Percentiles rank a stretch among this genome's conserved stretches.
Evolutionary conservation across 2,329 filamentous ascomycete species (phyloP).

Genomic region (Myotisia sp.): DNA sequence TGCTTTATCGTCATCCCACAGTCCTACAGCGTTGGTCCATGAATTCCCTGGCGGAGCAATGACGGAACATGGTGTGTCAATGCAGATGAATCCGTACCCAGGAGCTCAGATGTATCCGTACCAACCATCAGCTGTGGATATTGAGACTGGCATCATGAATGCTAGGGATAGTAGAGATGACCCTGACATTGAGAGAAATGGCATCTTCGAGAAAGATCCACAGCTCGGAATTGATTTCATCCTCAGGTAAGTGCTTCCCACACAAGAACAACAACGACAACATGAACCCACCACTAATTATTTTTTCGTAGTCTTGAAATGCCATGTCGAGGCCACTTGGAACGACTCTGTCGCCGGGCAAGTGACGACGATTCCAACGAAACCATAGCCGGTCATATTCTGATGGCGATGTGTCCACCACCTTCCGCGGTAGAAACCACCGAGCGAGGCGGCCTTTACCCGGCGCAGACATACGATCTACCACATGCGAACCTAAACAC

Average conservation of each 20-base stretch:
- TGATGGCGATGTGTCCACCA: slow-evolving; percentile 86
- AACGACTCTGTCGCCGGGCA: slow-evolving; percentile 48
- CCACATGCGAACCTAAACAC: slow-evolving; percentile 63
- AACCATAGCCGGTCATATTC: slow-evolving; percentile 64
- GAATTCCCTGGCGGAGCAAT: background rate
- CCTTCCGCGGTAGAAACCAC: slow-evolving; percentile 45
- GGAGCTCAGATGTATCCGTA: slow-evolving; percentile 10
- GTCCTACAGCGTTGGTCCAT: slow-evolving; percentile 2
- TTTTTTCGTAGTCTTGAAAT: slow-evolving; percentile 55
- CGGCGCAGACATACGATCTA: slow-evolving; percentile 65
- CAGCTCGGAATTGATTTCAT: slow-evolving; percentile 36
- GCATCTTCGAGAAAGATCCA: slow-evolving; percentile 33
- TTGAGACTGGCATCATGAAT: slow-evolving; percentile 3
- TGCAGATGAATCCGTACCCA: slow-evolving; percentile 1
- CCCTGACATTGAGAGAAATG: slow-evolving; percentile 17
- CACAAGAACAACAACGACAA: background rate
- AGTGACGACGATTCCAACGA: slow-evolving; percentile 47
- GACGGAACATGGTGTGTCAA: too few species aligned
- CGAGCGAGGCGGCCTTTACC: slow-evolving; percentile 40
- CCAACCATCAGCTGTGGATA: slow-evolving; percentile 9
- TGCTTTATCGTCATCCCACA: slow-evolving; percentile 8
- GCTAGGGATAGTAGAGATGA: slow-evolving; percentile 5
- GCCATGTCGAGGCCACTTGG: slow-evolving; percentile 84
- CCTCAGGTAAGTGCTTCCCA: slow-evolving; percentile 25
- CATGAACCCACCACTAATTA: slow-evolving; percentile 8